Evolutionary conservation across 1,284 basidiomycete genomes (phyloP).

Genomic region (Melampsora larici-populina): DNA sequence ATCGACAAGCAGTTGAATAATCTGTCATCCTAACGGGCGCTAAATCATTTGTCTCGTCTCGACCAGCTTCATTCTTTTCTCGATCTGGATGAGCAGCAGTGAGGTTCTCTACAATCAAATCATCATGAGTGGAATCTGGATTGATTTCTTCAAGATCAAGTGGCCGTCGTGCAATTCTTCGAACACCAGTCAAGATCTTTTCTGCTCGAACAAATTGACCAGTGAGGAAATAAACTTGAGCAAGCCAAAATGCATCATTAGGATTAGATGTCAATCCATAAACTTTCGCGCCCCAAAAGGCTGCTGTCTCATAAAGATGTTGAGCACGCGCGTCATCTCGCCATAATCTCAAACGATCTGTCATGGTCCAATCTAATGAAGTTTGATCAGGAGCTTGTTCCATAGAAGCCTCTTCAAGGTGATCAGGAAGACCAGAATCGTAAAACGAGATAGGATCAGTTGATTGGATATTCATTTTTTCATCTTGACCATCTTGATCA

Average conservation of each 20-base stretch:
- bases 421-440: background rate
- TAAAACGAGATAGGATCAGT: background rate
- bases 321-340: slow-evolving; percentile 96
- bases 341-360: slow-evolving; percentile 95
- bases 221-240: slow-evolving; percentile 92
- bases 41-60: background rate
- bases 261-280: slow-evolving; percentile 89
- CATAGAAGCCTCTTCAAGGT: background rate
- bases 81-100: background rate
- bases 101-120: background rate
- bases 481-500: background rate
- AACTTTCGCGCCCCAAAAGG: slow-evolving; percentile 97
- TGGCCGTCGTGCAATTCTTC: slow-evolving; percentile 48
- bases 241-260: slow-evolving; percentile 98
- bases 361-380: slow-evolving; percentile 65
- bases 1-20: slow-evolving; percentile 85
- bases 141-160: slow-evolving; percentile 8
- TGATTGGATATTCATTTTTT: background rate
- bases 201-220: slow-evolving; percentile 93
- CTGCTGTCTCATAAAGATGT: slow-evolving; percentile 93
- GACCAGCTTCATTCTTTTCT: background rate
- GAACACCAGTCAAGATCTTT: slow-evolving; percentile 69
- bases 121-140: background rate
- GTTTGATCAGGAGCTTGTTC: slow-evolving; percentile 1
- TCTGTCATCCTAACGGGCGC: slow-evolving; percentile 64